phyloP scores from a whole-genome alignment of 1,284 basidiomycete genomes.

The Rhodotorula sp. region DNA sequence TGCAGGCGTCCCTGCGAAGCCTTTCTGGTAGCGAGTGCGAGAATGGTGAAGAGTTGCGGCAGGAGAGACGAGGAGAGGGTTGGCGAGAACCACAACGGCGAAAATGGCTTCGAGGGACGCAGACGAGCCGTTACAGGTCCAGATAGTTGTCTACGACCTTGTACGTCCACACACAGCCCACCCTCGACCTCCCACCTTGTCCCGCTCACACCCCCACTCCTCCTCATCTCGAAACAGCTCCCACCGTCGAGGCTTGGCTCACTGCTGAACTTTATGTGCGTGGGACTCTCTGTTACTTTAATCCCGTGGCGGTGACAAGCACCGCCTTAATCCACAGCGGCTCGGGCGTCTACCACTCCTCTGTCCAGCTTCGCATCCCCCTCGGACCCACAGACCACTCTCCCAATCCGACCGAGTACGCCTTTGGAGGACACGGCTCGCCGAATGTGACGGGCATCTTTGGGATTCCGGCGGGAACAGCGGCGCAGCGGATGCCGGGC shows the following conservation, averaged over 20 bases:
- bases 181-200: background rate
- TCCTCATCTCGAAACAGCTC: conserved; percentile 6
- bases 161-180: conserved; percentile 1
- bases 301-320: too few relatives aligned
- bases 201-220: background rate
- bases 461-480: conserved; percentile 25
- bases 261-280: conserved; percentile 20
- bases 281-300: too few relatives aligned
- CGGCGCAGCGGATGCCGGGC: conserved; percentile 30
- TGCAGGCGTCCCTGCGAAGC: background rate
- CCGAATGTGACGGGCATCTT: conserved; percentile 24
- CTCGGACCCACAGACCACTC: conserved; percentile 23
- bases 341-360: conserved; percentile 33
- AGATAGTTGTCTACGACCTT: conserved; percentile 28
- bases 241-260: conserved; percentile 19
- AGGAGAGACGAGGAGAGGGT: background rate
- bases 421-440: conserved; percentile 36
- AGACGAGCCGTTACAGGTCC: conserved; percentile 11
- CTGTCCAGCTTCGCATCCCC: conserved; percentile 24
- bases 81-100: background rate
- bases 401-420: conserved; percentile 20
- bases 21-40: background rate
- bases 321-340: background rate
- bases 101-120: background rate
- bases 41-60: background rate